Evolutionary conservation across 2,329 filamentous ascomycete genomes (phyloP).

Genomic region (Sarocladium kiliense): DNA sequence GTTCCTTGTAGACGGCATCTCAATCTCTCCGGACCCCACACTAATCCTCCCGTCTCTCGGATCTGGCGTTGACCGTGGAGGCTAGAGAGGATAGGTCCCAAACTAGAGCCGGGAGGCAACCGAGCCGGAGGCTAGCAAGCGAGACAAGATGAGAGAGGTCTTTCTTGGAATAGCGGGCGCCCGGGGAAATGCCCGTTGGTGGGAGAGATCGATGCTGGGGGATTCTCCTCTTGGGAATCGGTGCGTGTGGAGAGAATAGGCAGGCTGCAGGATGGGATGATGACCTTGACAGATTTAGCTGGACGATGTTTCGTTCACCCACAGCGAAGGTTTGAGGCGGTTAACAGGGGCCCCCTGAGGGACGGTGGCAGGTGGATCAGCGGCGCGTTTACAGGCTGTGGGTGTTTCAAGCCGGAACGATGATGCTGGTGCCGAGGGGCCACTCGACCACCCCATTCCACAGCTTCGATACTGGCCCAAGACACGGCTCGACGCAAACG

Average conservation of each 20-base stretch:
- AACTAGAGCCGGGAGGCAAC: slow-evolving; percentile 3
- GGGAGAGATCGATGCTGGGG: neutral
- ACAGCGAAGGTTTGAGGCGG: slow-evolving; percentile 1
- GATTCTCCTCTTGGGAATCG: neutral
- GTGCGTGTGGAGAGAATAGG: neutral
- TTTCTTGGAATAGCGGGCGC: neutral
- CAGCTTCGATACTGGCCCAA: neutral
- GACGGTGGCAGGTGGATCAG: neutral
- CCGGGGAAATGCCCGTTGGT: neutral
- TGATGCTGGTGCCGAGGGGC: neutral
- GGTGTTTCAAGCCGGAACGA: slow-evolving; percentile 3
- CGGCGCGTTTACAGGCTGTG: neutral
- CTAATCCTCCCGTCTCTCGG: neutral
- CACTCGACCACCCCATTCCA: neutral
- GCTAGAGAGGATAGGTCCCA: neutral
- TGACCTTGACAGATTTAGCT: neutral
- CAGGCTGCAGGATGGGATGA: neutral
- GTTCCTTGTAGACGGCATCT: neutral
- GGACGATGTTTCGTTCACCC: slow-evolving; percentile 1
- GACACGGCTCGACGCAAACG: neutral
- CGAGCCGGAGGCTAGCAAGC: neutral
- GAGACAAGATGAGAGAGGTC: neutral
- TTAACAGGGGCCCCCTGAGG: neutral
- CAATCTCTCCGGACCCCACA: neutral
- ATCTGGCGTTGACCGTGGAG: neutral